phyloP scores from a whole-genome alignment of 1,139 yeast species.

The Yamadazyma songkhlaensis region DNA sequence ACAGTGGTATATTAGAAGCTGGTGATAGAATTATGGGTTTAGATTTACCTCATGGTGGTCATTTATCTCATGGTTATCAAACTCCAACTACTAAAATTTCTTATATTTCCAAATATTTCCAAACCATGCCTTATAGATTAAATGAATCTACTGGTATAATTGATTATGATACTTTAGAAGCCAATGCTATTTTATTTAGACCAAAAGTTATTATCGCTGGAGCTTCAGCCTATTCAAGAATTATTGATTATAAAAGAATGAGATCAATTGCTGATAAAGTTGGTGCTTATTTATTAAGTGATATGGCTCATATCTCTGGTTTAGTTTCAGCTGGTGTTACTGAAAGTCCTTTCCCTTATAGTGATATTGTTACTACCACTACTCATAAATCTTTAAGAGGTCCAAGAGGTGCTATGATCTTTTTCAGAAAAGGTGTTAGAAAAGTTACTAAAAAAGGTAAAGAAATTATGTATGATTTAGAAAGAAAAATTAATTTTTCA shows the following conservation, averaged over 20 bases:
- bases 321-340: constrained; percentile 91
- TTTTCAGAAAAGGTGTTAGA: constrained; percentile 90
- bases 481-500: constrained; percentile 86
- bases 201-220: constrained; percentile 96
- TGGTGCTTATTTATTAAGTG: constrained; percentile 87
- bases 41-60: constrained; percentile 97
- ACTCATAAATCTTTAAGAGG: constrained; percentile 97
- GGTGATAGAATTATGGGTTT: constrained; percentile 96
- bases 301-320: constrained; percentile 97
- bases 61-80: constrained; percentile 94
- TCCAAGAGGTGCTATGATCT: constrained; percentile 98
- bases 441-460: constrained; percentile 84
- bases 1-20: constrained; percentile 85
- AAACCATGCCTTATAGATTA: constrained; percentile 94
- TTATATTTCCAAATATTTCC: constrained; percentile 88
- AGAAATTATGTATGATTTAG: constrained; percentile 82
- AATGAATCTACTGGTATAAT: constrained; percentile 82
- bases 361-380: constrained; percentile 95
- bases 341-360: constrained; percentile 88
- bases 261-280: constrained; percentile 86
- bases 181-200: constrained; percentile 81
- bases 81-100: constrained; percentile 86
- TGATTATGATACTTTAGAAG: constrained; percentile 85
- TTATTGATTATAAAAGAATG: constrained; percentile 88
- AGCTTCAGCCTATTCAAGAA: constrained; percentile 92